phyloP scores from a whole-genome alignment of 148 eudicot genomes.

The Amaranthus cruentus region DNA sequence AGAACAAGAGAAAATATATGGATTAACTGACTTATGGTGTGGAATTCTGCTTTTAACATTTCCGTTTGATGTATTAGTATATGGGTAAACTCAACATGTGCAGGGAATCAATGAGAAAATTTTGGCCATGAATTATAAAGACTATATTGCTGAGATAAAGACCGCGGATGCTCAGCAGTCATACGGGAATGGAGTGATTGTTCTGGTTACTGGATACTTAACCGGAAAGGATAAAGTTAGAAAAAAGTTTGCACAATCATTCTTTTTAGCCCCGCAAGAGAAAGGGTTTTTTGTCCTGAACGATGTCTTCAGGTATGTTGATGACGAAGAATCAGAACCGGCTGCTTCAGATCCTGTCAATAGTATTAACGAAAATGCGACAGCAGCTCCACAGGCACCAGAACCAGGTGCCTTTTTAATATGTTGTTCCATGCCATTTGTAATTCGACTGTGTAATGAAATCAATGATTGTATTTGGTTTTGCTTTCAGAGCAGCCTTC shows the following conservation, averaged over 20 bases:
- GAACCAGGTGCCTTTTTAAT: slow-evolving; percentile 26
- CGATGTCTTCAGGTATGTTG: slow-evolving; percentile 71
- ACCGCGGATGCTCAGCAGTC: slow-evolving; percentile 88
- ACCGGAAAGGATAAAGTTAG: slow-evolving; percentile 53
- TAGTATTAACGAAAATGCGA: slow-evolving; percentile 23
- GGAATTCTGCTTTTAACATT: too few species aligned
- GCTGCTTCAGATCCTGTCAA: slow-evolving; percentile 20
- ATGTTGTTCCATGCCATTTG: neutral
- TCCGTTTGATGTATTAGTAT: too few species aligned
- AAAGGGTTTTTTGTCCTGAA: slow-evolving; percentile 83
- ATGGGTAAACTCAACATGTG: neutral
- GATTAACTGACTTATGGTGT: too few species aligned
- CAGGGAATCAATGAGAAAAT: slow-evolving; percentile 78
- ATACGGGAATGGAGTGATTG: slow-evolving; percentile 60
- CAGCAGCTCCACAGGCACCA: slow-evolving; percentile 25
- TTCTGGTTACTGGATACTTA: slow-evolving; percentile 74
- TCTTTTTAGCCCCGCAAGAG: slow-evolving; percentile 88
- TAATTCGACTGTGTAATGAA: neutral
- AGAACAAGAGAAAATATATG: too few species aligned
- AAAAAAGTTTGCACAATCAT: slow-evolving; percentile 66
- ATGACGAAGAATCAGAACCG: slow-evolving; percentile 29
- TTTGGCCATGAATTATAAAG: slow-evolving; percentile 51
- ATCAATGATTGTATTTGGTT: slow-evolving; percentile 11
- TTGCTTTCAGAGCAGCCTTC: slow-evolving; percentile 45
- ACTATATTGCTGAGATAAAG: slow-evolving; percentile 66